Evolutionary conservation across 768 basidiomycete species (phyloP).

Genomic region (Cystobasidium ongulense): DNA sequence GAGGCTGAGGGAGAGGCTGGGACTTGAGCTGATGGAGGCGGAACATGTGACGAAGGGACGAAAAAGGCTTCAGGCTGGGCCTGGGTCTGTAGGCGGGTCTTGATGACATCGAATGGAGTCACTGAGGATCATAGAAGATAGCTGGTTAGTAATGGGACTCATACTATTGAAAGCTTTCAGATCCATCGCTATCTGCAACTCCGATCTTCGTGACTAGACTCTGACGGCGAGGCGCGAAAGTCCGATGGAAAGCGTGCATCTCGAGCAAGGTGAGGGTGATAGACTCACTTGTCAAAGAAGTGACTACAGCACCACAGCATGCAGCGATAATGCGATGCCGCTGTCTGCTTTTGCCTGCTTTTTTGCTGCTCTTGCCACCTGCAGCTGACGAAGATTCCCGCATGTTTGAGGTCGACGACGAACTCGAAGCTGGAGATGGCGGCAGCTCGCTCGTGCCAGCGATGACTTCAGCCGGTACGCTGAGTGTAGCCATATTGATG

Average conservation of each 20-base stretch:
- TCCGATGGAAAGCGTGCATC: not conserved
- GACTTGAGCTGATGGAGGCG: slow-evolving; percentile 11
- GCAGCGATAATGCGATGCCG: slow-evolving; percentile 40
- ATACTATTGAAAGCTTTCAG: not conserved
- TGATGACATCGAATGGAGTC: slow-evolving; percentile 98
- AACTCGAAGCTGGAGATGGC: slow-evolving; percentile 5
- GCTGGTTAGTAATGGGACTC: not conserved
- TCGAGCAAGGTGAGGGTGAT: not conserved
- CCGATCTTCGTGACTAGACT: not conserved
- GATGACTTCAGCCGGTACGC: slow-evolving; percentile 18
- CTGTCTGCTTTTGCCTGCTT: slow-evolving; percentile 10
- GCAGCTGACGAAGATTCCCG: slow-evolving; percentile 9
- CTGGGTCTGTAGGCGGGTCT: slow-evolving; percentile 91
- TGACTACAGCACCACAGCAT: slow-evolving; percentile 37
- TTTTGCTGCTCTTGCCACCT: slow-evolving; percentile 1
- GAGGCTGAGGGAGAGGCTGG: not conserved
- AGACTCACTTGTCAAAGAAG: slow-evolving; percentile 38
- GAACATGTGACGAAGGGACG: slow-evolving; percentile 36
- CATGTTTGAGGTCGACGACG: not conserved
- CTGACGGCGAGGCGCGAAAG: not conserved
- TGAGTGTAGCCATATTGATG: slow-evolving; percentile 14
- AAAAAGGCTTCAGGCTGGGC: slow-evolving; percentile 48
- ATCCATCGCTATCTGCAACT: not conserved
- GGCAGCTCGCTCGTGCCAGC: not conserved
- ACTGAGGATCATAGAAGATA: slow-evolving; percentile 54